Conservation (phyloP, 352 stramenopile species). For the Globisporangium radiosum region DNA sequence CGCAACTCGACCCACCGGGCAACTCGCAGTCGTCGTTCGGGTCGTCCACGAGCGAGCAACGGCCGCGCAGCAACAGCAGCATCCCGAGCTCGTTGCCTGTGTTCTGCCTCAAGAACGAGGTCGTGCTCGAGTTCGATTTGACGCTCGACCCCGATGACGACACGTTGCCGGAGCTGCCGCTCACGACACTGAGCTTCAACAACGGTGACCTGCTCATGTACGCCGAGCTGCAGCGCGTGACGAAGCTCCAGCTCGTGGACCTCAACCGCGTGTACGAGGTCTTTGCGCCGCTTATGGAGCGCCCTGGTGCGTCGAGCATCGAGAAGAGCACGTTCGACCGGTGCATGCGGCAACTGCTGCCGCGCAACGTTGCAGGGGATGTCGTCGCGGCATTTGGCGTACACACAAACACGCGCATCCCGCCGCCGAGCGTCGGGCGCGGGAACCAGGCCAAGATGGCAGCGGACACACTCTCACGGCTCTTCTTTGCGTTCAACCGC, state of each 20-base stretch:
- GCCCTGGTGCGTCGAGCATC: constrained; percentile 41
- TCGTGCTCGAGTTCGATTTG: constrained; percentile 80
- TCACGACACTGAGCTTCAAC: constrained; percentile 69
- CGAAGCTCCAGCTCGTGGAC: constrained; percentile 65
- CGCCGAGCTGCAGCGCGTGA: constrained; percentile 66
- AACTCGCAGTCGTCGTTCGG: constrained; percentile 34
- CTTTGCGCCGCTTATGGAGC: constrained; percentile 70
- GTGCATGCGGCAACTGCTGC: constrained; percentile 61
- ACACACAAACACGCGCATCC: constrained; percentile 45
- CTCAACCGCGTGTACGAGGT: constrained; percentile 61
- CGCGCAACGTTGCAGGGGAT: constrained; percentile 36
- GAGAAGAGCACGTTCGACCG: constrained; percentile 78
- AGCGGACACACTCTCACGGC: constrained; percentile 55
- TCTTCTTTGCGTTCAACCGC: constrained; percentile 87
- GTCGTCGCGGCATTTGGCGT: constrained; percentile 60
- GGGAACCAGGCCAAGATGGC: constrained; percentile 76
- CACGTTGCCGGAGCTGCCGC: constrained; percentile 48
- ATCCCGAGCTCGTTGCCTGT: constrained; percentile 56
- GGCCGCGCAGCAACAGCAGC: constrained; percentile 32
- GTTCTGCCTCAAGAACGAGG: constrained; percentile 76
- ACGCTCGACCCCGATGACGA: constrained; percentile 61
- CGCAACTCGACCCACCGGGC: constrained; percentile 6
- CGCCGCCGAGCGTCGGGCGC: constrained; percentile 51
- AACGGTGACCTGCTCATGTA: constrained; percentile 84
- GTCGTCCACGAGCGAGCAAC: constrained; percentile 48